Base-by-base conservation (phyloP, 148 eudicot genomes). In the Polygonum aviculare region DNA sequence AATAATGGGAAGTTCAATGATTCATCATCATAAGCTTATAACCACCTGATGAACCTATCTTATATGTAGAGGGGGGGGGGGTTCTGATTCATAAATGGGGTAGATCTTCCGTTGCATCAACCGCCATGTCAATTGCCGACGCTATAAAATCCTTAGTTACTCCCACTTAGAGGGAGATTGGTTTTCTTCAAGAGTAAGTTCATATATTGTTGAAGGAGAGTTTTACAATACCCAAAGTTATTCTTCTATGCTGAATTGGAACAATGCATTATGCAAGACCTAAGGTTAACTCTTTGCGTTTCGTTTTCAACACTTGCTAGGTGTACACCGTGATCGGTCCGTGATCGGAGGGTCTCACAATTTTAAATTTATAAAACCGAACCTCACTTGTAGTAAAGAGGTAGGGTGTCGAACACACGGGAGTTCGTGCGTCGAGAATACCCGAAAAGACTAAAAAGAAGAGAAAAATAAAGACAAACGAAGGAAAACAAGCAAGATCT, bases 11-110 rank as follows among this genome's bases (percentile, higher is more conserved):
- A 22, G 1, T 12, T 67, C 16, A 15, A 15, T 67, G 44, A 67
- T 67, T 67, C 22, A 7, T 67, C 5, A 22, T 44, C 52, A n/a
- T n/a, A n/a, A n/a, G n/a, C n/a, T n/a, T n/a, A 72, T 22, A 5
- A 41, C 7, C 16, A 45, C 36, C 74, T 44, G 2, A 72, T 9
- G 73, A 69, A 3, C 48, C 12, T 69, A 41, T 69, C 14, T 52
- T 52, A n/a, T n/a, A n/a, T n/a, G n/a, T n/a, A n/a, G n/a, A 95
- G 99, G 93, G 99, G 85, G 99, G 98, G 31, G 99, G 99, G 0
- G 90, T 74, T 33, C 86, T 95, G 14, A 95, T 95, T 72, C 54
- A 95, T 85, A 95, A 95, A 80, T 95, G 99, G 99, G 99, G 99
- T 81, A 82, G 99, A 84, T 95, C 99, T 33, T 95, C 99, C 50